Evolutionary conservation across 495 filamentous ascomycete genomes (phyloP), one percentile per base, ranked within the genome.

Genomic region (Massariosphaeria phaeospora): DNA sequence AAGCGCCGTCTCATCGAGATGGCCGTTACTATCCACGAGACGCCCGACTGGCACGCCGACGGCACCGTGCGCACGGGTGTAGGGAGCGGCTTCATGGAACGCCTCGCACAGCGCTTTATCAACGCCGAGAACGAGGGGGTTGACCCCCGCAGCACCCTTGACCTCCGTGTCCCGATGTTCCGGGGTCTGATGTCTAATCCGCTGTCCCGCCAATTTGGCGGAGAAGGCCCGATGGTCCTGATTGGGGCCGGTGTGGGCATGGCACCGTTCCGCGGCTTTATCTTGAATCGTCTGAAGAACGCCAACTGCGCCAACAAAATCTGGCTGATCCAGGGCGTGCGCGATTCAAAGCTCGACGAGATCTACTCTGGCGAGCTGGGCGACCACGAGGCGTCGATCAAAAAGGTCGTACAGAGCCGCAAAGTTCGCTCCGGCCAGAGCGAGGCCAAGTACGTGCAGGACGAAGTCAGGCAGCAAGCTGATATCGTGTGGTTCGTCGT

Each of bases 281-380:
- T 98, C 23, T 88, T 96, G 71, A 87, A 91, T 49, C 84, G 93
- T 11, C 78, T 98, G 47, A 86, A 88, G 76, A 95, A 88, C 44
- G 93, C 94, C 53, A 98, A 94, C 72, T 96, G 93, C 68, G 91
- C 89, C 41, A 98, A 97, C 74, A 98, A 98, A 72, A 93, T 97
- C 61, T 98, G 93, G 93, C 91, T 98, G 42, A 80, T 98, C 35
- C 93, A 98, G 70, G 93, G 93, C n/a, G 80, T 97, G 25, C 85
- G 93, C 2, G 93, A 98, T 70, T 86, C 85, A 11, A 76, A 91
- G 1, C 79, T 97, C 23, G 93, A 98, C 62, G 93, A 98, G 73
- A 77, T 98, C 11, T 98, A 98, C 73, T 85, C 82, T 34, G 93
- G 93, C 54, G 93, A 98, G 67, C 95, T 94, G 84, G 93, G 93